Evolutionary conservation across 208 protist genomes (phyloP).

Genomic region (Porcisia hertigi): DNA sequence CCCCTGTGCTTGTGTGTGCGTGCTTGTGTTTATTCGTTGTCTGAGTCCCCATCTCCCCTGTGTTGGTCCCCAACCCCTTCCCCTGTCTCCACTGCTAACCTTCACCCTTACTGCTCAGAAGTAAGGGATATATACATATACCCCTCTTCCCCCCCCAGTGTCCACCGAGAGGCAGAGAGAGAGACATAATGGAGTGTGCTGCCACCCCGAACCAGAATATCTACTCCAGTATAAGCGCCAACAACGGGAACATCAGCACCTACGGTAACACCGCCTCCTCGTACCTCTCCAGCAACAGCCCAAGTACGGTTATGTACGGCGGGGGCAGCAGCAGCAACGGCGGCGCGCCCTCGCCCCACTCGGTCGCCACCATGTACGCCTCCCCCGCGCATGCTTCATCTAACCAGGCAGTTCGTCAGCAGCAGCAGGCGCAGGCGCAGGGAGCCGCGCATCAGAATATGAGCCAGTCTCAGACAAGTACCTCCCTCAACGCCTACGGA

Average conservation of each 20-base stretch:
- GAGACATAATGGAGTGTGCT: slow-evolving; percentile 3
- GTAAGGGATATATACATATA: too few relatives aligned
- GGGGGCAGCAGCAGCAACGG: slow-evolving; percentile 16
- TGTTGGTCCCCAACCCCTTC: neutral
- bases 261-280: slow-evolving; percentile 8
- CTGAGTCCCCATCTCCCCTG: neutral
- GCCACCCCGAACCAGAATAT: slow-evolving; percentile 7
- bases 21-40: neutral
- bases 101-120: too few relatives aligned
- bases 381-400: slow-evolving; percentile 11
- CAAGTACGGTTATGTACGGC: slow-evolving; percentile 24
- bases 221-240: slow-evolving; percentile 13
- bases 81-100: neutral
- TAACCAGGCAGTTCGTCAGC: slow-evolving; percentile 1
- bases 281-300: slow-evolving; percentile 12
- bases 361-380: slow-evolving; percentile 26
- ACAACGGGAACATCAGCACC: slow-evolving; percentile 5
- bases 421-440: slow-evolving; percentile 9
- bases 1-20: neutral
- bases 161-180: neutral
- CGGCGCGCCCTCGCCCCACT: neutral
- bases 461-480: slow-evolving; percentile 7
- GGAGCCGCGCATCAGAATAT: slow-evolving; percentile 17
- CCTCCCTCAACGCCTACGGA: slow-evolving; percentile 19
- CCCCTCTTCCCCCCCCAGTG: neutral